phyloP scores from a whole-genome alignment of 176 grass and related monocot species.

The Juncus effusus region DNA sequence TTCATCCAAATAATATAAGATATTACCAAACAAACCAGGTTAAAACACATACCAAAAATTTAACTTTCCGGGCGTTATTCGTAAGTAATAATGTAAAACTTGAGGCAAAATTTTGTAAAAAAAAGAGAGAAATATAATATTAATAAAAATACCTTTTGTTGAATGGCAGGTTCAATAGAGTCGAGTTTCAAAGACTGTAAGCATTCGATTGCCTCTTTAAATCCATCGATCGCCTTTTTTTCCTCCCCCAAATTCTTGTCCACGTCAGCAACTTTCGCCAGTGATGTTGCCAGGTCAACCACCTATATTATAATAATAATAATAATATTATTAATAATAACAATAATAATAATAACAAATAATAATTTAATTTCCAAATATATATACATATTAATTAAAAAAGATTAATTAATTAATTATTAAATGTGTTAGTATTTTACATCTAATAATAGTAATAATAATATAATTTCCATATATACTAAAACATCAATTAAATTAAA shows the following conservation, averaged over 20 bases:
- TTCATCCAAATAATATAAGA: too few species aligned
- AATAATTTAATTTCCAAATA: background rate
- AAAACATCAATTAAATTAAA: too few species aligned
- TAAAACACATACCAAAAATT: too few species aligned
- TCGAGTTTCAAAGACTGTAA: slow-evolving; percentile 83
- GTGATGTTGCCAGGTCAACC: slow-evolving; percentile 85
- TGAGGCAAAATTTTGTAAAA: too few species aligned
- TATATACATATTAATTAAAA: too few species aligned
- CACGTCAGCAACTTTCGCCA: slow-evolving; percentile 90
- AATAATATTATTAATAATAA: background rate
- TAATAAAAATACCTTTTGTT: slow-evolving; percentile 46
- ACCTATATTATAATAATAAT: slow-evolving; percentile 41
- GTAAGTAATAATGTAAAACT: too few species aligned
- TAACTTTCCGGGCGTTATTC: too few species aligned
- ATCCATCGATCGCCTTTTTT: slow-evolving; percentile 44
- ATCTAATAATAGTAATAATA: slow-evolving; percentile 7
- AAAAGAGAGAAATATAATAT: background rate
- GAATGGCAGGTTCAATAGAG: slow-evolving; percentile 46
- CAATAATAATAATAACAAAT: too few species aligned
- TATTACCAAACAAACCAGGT: too few species aligned
- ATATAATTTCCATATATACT: background rate
- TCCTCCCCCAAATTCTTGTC: slow-evolving; percentile 86
- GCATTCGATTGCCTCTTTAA: slow-evolving; percentile 86
- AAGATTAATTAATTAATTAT: background rate
- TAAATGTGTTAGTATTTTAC: background rate